A percentile compares a stretch with the other conserved stretches of the same genome.
These are phyloP conservation scores for Debaryomyces subglobosus DNA, from an alignment of 1,139 yeast genomes.

Conservation along the genomic window DNA sequence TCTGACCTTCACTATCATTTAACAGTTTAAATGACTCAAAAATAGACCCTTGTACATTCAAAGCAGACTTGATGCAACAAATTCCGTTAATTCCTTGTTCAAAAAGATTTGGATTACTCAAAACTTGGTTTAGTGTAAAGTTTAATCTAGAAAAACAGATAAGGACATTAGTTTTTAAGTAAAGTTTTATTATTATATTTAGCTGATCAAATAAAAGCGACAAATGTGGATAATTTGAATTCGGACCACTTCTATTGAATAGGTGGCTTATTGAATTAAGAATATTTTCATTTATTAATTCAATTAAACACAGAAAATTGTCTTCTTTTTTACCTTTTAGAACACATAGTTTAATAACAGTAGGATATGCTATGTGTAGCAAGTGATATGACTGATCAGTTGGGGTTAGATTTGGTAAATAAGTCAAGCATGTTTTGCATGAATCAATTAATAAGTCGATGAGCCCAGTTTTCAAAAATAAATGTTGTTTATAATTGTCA, in stretches of 20 bases:
- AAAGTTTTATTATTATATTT: conserved; percentile 12
- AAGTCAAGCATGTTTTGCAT: conserved; percentile 41
- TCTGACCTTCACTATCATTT: conserved; percentile 20
- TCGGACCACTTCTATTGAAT: conserved; percentile 7
- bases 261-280: conserved; percentile 27
- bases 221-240: conserved; percentile 14
- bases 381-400: conserved; percentile 25
- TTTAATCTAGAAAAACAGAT: conserved; percentile 34
- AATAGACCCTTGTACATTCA: conserved; percentile 23
- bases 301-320: conserved; percentile 15
- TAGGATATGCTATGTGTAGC: conserved; percentile 29
- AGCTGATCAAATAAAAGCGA: conserved; percentile 20
- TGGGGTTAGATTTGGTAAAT: conserved; percentile 51
- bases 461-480: conserved; percentile 43
- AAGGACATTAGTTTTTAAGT: conserved; percentile 22
- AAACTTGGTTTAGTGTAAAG: conserved; percentile 32
- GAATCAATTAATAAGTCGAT: conserved; percentile 44
- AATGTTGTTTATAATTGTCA: conserved; percentile 11
- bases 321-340: conserved; percentile 10
- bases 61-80: conserved; percentile 15
- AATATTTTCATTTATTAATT: conserved; percentile 24
- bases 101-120: conserved; percentile 30
- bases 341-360: conserved; percentile 16
- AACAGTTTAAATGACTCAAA: conserved; percentile 14
- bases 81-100: conserved; percentile 17